Conservation (phyloP, 2,329 filamentous ascomycete genomes). For the Fusarium globosum region DNA sequence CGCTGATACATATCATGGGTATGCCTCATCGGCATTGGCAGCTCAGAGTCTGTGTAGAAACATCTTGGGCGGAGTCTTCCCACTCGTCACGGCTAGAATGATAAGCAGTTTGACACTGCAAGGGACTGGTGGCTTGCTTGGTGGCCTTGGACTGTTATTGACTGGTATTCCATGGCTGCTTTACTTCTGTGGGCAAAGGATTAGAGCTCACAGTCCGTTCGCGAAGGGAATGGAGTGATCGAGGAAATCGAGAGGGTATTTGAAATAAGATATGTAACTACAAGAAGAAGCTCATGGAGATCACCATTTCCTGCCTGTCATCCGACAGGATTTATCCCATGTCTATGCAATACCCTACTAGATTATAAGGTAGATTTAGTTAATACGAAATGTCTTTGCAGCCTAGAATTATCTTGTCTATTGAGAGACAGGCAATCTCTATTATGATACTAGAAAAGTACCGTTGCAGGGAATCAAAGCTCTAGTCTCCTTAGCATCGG, state of each 20-base stretch:
- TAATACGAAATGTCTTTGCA: rapidly evolving
- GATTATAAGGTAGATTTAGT: background rate
- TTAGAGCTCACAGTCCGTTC: conserved; percentile 71
- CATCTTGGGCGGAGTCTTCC: conserved; percentile 82
- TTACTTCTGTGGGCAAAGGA: conserved; percentile 71
- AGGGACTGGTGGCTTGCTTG: conserved; percentile 71
- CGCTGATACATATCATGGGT: conserved; percentile 88
- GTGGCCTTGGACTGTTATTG: conserved; percentile 68
- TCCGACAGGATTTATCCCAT: background rate
- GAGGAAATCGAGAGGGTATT: too few species aligned
- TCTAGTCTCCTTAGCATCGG: background rate
- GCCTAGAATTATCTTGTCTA: background rate
- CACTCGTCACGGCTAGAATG: conserved; percentile 81
- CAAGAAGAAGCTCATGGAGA: too few species aligned
- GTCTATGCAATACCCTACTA: background rate
- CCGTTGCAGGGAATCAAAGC: background rate
- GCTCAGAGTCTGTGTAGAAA: conserved; percentile 92
- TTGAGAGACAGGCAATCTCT: background rate
- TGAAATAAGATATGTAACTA: too few species aligned
- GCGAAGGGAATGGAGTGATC: conserved; percentile 49
- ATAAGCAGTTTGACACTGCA: conserved; percentile 68
- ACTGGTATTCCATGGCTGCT: conserved; percentile 75
- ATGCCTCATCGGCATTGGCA: conserved; percentile 86
- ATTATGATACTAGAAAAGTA: background rate
- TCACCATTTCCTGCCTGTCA: background rate